Base-by-base conservation (phyloP, 164 flowering plant species). In the Piper longum region DNA sequence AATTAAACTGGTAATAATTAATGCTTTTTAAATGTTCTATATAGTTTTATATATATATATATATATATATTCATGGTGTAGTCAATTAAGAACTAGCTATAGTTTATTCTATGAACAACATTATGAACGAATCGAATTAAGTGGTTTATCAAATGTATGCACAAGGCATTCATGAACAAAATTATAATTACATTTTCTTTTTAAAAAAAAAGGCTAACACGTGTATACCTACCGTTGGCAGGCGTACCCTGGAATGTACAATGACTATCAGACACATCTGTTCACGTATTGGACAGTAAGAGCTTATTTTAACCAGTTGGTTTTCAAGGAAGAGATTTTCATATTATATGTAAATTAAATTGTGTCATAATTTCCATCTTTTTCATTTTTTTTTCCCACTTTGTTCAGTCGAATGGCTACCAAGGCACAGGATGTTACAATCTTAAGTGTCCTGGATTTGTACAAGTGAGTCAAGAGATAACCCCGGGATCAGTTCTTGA, bases 381-480 rank as follows among this genome's bases (percentile, higher is more conserved):
- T 26, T 26, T 26, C 36, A 0, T 26, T 26, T 26, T 26, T 26
- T 26, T 26, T 0, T 26, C 36, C 36, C 1, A 26, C 36, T 26
- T 26, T 48, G 14, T 48, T 9, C 12, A 48, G 52, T 12, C 52
- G 14, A 14, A 48, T 48, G 52, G 39, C 17, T 56, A 56, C 16
- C 11, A 7, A 17, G 17, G 59, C 19, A 56, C 36, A 17, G 59
- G 59, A 4, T 56, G 59, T 19, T 56, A 56, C 59, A 56, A 56
- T 16, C 59, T 56, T 4, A 26, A 56, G 5, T 56, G 59, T 16
- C 59, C 59, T 7, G 59, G 59, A 17, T 56, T 56, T 16, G 59
- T 56, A 7, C 59, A 56, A 56, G 59, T 56, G 7, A 56, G 59
- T 56, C 19, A 56, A 26, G 59, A 56, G 59, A 7, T 56, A 16